Evolutionary conservation across 2,329 filamentous ascomycete species (phyloP), one percentile per base, ranked within the genome.

Genomic region (Chalara sp.): DNA sequence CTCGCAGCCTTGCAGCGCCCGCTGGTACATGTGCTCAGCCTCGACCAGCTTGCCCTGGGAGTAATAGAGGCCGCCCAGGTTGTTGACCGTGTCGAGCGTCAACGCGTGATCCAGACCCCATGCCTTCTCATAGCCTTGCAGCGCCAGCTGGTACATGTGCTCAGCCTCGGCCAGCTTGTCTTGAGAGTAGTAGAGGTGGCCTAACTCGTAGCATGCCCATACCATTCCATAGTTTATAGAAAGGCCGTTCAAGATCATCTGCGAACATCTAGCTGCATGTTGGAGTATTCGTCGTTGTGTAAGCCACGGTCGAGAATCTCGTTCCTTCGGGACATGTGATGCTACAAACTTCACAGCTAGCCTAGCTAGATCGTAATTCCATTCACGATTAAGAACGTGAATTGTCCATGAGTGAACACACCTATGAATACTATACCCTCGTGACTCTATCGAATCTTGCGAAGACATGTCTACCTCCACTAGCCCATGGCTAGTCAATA

Each of bases 401-500:
- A 49, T 40, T 28, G 39, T 46, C 52, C 46, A 54, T 6, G 49
- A 54, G 21, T 54, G 49, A 41, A 54, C 49, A 33, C 49, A 51
- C 10, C 49, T 30, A 49, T 54, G 46, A 5, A 54, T 51, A 8
- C 47, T 50, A 48, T 55, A 53, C 48, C 53, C 47, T 53, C 21
- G 21, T 21, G 21, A 21, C 21, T 21, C 21, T 2, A 21, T 3
- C 3, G 3, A 21, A 2, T 21, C 30, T 43, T 46, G 35, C 11
- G 64, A 54, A 12, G 65, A 54, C 13, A 12, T 45, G 42, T 48
- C 60, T 49, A 43, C 37, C 32, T 54, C 52, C 12, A 54, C 46
- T 4, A 54, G 39, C 5, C 52, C 52, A 35, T 52, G 11, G 56
- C 62, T 1, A 71, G 67, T 0, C 66, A 71, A 41, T 70, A 72